phyloP scores from a whole-genome alignment of 23 red algal species.

The Gracilariopsis chorda region DNA sequence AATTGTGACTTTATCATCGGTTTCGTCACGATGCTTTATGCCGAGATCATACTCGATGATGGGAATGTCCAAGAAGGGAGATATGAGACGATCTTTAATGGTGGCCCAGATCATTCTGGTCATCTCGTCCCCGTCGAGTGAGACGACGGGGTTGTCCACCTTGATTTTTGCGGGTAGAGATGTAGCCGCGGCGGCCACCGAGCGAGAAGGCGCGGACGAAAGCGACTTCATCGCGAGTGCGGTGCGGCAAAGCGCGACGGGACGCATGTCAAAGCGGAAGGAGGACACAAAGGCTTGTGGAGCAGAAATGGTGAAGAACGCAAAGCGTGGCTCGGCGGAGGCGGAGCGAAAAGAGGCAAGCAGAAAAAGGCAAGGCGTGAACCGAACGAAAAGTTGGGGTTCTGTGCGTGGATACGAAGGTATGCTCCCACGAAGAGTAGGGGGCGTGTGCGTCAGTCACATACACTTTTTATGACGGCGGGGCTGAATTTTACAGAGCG shows the following conservation, averaged over 20 bases:
- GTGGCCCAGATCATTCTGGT: slow-evolving; percentile 85
- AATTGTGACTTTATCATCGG: slow-evolving; percentile 84
- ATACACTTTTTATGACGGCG: no score
- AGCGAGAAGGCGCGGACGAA: neutral
- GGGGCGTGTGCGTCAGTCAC: no score
- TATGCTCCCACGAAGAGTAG: no score
- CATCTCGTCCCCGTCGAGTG: slow-evolving; percentile 90
- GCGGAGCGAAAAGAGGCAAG: no score
- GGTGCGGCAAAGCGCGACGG: neutral
- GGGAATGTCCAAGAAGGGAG: slow-evolving; percentile 72
- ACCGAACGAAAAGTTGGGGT: no score
- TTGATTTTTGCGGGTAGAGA: slow-evolving; percentile 28
- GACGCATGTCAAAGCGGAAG: neutral
- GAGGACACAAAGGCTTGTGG: no score
- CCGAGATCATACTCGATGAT: slow-evolving; percentile 88
- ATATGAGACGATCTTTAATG: slow-evolving; percentile 78
- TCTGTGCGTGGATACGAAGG: no score
- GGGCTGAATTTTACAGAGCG: no score
- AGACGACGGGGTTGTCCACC: slow-evolving; percentile 86
- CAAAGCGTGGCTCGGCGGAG: no score
- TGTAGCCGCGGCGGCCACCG: neutral
- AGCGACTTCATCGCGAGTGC: neutral
- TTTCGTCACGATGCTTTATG: slow-evolving; percentile 75
- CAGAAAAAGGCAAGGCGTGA: no score
- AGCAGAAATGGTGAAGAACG: no score